These are phyloP conservation scores for Chaetothyriales sp. DNA, from an alignment of 2,329 filamentous ascomycete species.

Conservation along the genomic window DNA sequence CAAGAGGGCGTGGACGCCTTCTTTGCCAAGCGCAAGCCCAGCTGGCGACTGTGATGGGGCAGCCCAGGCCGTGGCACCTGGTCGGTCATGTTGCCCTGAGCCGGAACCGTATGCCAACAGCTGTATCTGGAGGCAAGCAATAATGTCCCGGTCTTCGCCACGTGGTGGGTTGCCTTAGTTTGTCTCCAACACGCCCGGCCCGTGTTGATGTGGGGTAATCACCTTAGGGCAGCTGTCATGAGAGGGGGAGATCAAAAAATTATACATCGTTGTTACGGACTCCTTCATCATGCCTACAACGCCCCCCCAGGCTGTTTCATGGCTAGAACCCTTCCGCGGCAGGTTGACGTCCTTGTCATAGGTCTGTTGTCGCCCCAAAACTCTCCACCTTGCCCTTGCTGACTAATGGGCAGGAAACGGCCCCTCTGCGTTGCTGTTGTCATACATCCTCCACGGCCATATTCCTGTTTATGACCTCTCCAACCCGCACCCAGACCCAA, in stretches of 20 bases:
- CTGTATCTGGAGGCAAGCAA: too few relatives aligned
- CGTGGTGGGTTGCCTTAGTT: too few relatives aligned
- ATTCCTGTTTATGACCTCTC: conserved; percentile 39
- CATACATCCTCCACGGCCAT: conserved; percentile 47
- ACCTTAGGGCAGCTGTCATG: not conserved
- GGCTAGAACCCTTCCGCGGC: conserved; percentile 12
- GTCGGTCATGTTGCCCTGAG: too few relatives aligned
- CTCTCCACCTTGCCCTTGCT: not conserved
- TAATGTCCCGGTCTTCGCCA: too few relatives aligned
- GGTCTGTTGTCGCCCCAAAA: conserved; percentile 14
- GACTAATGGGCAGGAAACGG: conserved; percentile 36
- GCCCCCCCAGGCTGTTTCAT: conserved; percentile 4
- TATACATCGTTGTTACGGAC: not conserved
- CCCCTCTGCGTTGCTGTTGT: conserved; percentile 46
- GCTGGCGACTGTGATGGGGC: conserved; percentile 11
- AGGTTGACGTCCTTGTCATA: conserved; percentile 21
- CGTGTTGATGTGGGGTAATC: not conserved
- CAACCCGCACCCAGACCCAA: conserved; percentile 39
- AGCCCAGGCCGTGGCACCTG: too few relatives aligned
- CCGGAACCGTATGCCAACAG: too few relatives aligned
- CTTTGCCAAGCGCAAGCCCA: conserved; percentile 12
- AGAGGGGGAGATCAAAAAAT: not conserved
- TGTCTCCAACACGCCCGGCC: not conserved
- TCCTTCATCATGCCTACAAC: not conserved
- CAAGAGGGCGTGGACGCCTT: conserved; percentile 13